A percentile compares a stretch with the other conserved stretches of the same genome.
Evolutionary conservation across 805 yeast genomes (phyloP).

Genomic region (Wickerhamomyces subpelliculosus): DNA sequence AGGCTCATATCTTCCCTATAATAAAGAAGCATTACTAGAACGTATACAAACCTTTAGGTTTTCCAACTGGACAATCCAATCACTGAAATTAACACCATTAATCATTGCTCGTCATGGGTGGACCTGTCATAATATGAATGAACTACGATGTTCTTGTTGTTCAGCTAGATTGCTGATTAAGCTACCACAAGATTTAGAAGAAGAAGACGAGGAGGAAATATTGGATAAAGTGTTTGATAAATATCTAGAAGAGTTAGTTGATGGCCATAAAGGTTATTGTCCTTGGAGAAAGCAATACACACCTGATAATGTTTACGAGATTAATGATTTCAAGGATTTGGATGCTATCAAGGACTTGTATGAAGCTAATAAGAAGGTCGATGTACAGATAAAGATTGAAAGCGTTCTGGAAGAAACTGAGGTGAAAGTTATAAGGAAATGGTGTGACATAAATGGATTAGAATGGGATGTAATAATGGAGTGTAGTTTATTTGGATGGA

Average conservation of each 20-base stretch:
- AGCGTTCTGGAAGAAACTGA: too few relatives aligned
- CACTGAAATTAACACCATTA: neutral
- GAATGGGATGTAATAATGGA: slow-evolving; percentile 5
- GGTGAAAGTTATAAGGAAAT: neutral
- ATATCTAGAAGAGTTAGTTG: slow-evolving; percentile 7
- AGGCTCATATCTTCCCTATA: neutral
- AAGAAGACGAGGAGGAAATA: neutral
- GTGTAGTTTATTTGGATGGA: slow-evolving; percentile 27
- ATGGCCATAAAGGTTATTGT: slow-evolving; percentile 15
- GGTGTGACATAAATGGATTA: neutral
- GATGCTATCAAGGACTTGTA: slow-evolving; percentile 1
- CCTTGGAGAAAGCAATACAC: slow-evolving; percentile 17
- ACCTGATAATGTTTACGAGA: slow-evolving; percentile 12
- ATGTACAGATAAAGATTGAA: neutral
- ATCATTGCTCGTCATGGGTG: neutral
- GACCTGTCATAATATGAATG: neutral
- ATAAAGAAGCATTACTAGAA: neutral
- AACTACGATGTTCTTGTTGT: neutral
- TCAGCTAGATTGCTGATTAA: neutral
- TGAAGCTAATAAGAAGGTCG: neutral
- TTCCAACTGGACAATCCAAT: neutral
- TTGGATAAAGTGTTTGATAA: slow-evolving; percentile 1
- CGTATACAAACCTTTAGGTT: neutral
- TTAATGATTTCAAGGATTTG: slow-evolving; percentile 4
- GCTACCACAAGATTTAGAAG: neutral